These are phyloP conservation scores for Neurospora sp. DNA, from an alignment of 495 filamentous ascomycete species.

Conservation along the genomic window DNA sequence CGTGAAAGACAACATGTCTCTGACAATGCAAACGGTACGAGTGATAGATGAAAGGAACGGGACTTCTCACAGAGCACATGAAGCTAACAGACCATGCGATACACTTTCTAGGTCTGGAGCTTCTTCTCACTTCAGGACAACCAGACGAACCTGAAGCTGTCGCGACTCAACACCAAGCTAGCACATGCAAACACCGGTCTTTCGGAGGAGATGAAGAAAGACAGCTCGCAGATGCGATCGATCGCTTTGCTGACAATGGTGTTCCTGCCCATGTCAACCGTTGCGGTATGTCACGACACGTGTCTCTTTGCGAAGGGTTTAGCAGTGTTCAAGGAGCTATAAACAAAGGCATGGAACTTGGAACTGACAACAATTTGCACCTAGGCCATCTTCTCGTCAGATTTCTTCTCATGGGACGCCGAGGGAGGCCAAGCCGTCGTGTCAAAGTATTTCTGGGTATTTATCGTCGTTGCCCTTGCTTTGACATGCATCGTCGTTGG, in stretches of 20 bases:
- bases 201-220: conserved; percentile 3
- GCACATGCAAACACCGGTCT: background rate
- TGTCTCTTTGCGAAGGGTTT: background rate
- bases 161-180: background rate
- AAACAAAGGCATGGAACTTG: background rate
- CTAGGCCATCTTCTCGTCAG: background rate
- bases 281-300: background rate
- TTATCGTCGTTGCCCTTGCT: background rate
- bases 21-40: background rate
- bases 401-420: background rate
- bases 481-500: background rate
- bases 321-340: background rate
- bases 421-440: background rate
- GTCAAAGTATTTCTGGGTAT: background rate
- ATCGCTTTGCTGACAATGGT: conserved; percentile 24
- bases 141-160: background rate
- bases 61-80: background rate
- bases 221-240: conserved; percentile 21
- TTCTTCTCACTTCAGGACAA: background rate
- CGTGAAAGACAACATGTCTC: background rate
- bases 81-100: background rate
- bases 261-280: conserved; percentile 7
- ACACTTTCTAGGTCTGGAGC: background rate
- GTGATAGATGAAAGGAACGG: background rate
- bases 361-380: background rate